These are phyloP conservation scores for Bonia amplexicaulis DNA, from an alignment of 176 grass and related monocot species.

Conservation along the genomic window DNA sequence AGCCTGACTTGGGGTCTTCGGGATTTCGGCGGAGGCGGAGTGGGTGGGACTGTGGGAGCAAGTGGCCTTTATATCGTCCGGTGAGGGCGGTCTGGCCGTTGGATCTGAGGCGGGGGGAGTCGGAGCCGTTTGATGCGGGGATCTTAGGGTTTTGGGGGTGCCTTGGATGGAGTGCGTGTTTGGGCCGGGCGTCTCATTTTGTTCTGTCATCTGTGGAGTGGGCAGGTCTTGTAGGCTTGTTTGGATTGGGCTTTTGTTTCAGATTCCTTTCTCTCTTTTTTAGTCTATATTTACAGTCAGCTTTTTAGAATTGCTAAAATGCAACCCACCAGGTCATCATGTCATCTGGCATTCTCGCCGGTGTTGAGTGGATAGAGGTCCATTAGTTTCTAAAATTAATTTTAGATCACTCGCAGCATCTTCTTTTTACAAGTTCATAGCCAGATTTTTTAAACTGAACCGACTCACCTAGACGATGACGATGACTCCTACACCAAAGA, in stretches of 20 bases:
- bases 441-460: too few relatives aligned
- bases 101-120: background rate
- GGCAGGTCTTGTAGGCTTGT: background rate
- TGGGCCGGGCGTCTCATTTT: background rate
- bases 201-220: background rate
- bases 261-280: too few relatives aligned
- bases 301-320: too few relatives aligned
- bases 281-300: too few relatives aligned
- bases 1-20: background rate
- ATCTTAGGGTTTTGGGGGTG: background rate
- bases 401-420: background rate
- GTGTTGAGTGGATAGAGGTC: too few relatives aligned
- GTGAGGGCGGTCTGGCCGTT: background rate
- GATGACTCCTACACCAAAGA: too few relatives aligned
- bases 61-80: background rate
- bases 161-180: background rate
- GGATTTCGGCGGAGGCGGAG: background rate
- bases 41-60: background rate
- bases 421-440: too few relatives aligned
- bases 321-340: too few relatives aligned
- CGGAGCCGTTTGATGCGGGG: background rate
- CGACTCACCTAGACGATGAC: too few relatives aligned
- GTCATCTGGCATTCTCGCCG: too few relatives aligned
- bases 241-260: background rate
- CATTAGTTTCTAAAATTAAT: too few relatives aligned